Base-by-base conservation (phyloP, 345 rosid genomes). In the Aethionema arabicum region DNA sequence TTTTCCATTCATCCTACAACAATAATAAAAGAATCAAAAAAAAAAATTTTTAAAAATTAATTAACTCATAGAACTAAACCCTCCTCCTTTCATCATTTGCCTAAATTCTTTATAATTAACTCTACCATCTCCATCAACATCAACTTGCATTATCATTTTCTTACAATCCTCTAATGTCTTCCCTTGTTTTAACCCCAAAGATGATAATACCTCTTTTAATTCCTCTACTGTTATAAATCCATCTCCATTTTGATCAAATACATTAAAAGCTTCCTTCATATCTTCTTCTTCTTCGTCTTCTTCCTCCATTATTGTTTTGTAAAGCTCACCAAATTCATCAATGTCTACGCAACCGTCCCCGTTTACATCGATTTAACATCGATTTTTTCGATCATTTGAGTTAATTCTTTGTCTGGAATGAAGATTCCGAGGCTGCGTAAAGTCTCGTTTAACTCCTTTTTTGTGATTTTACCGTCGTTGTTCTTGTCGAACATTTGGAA, bases 91-190 rank as follows among this genome's bases (percentile, higher is more conserved):
- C 85, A 83, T 80, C 88, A 83, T 83, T 52, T 74, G 74, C 74
- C 68, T 80, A 57, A 83, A 83, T 65, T 83, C 88, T 30, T 65
- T 59, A 31, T 60, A 80, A 40, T 80, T 70, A 45, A 91, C 95
- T 73, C 70, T 83, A n/a, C 96, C 98, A 63, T 91, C 96, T 4
- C 98, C 96, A 46, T 91, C 98, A 8, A 42, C 87, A 62, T 91
- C 98, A 5, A 91, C 96, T 72, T 77, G 76, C 73, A 10, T 81
- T 27, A 88, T 91, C 89, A 91, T 91, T 74, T 43, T 76, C 79
- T 71, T 83, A 66, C 98, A 91, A 37, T 88, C 95, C 51, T 86
- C 96, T 7, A 57, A 39, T 0, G 81, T 77, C 75, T 81, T 72
- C 47, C 98, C 98, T 67, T 83, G 90, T 47, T 85, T 85, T 9